Evolutionary conservation across 1,284 basidiomycete genomes (phyloP), one percentile per base, ranked within the genome.

Genomic region (Sanghuangporus baumii): DNA sequence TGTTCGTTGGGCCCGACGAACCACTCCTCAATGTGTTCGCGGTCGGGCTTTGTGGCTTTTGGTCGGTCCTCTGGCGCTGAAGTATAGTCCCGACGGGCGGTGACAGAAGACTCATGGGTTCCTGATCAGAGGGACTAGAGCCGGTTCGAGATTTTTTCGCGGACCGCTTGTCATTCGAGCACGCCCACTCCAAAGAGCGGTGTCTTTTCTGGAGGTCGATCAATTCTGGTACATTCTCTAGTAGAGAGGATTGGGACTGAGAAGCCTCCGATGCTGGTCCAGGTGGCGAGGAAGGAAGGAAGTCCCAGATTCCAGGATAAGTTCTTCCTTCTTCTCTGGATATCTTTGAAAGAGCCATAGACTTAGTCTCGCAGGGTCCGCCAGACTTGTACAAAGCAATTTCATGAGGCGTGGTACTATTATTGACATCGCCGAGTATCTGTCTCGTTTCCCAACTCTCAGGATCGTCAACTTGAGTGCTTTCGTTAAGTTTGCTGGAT

Each of bases 181-280:
- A 80, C 11, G 80, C 79, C 80, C 79, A 81, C 63, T 81, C 79
- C n/a, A 81, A 72, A 1, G 75, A 75, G 50, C 70, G 70, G 58
- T 69, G 65, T 23, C n/a, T 40, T 5, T 16, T 18, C 23, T 12
- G 6, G 47, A 50, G 57, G 7, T 48, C 11, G 12, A 37, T 2
- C 38, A 26, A 26, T 14, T 31, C 20, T 3, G 37, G 14, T 50
- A 14, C 20, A 23, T 4, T 12, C 5, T 16, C 31, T 18, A 26
- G 36, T 18, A 57, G 9, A 3, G 60, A 38, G 16, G 20, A 26
- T 34, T 55, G 40, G 40, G 46, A 58, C n/a, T 50, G 26, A 34
- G 18, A 38, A 6, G 48, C 34, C 11, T 56, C 50, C 8, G 31
- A 14, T 20, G n/a, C 18, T 20, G 60, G 48, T 14, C 60, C 57